Evolutionary conservation across 192 early-diverging fungal species (phyloP).

Genomic region (Chytriomyces confervae): DNA sequence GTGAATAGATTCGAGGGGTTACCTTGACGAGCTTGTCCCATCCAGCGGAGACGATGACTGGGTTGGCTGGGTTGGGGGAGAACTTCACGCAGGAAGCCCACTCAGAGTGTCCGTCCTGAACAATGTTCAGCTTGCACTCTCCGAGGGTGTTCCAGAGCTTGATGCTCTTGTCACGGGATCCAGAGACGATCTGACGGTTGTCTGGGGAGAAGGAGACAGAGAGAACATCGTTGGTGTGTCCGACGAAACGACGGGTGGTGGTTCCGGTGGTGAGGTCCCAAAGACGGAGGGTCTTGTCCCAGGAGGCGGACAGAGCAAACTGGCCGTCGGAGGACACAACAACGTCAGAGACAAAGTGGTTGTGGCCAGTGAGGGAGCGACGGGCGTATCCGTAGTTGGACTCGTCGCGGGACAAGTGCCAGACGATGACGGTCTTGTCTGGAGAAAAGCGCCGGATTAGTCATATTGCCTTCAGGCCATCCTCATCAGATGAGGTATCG

Average conservation of each 20-base stretch:
- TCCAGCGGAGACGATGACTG: conserved; percentile 95
- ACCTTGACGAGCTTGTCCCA: conserved; percentile 99
- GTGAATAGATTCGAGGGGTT: conserved; percentile 31
- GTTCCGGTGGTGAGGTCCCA: conserved; percentile 97
- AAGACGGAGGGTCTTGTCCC: conserved; percentile 99
- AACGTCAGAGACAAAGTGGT: conserved; percentile 99
- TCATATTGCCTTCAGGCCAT: neutral
- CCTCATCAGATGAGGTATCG: neutral
- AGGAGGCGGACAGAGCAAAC: conserved; percentile 97
- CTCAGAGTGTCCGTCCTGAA: conserved; percentile 95
- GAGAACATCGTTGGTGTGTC: conserved; percentile 96
- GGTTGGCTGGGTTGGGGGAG: conserved; percentile 98
- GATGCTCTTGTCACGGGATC: conserved; percentile 98
- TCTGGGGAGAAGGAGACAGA: conserved; percentile 99
- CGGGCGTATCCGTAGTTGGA: conserved; percentile 89
- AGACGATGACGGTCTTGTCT: conserved; percentile 99
- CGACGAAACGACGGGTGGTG: conserved; percentile 96
- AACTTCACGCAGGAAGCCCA: conserved; percentile 99
- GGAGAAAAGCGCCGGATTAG: conserved; percentile 10
- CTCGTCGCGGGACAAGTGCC: conserved; percentile 94
- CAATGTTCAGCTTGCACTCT: conserved; percentile 99
- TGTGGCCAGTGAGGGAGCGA: conserved; percentile 94
- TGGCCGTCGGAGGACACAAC: conserved; percentile 99
- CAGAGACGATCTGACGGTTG: conserved; percentile 99
- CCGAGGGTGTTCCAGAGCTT: conserved; percentile 99